Conservation (phyloP, 495 filamentous ascomycete species). For the Pyrenopolyporus hunteri region DNA sequence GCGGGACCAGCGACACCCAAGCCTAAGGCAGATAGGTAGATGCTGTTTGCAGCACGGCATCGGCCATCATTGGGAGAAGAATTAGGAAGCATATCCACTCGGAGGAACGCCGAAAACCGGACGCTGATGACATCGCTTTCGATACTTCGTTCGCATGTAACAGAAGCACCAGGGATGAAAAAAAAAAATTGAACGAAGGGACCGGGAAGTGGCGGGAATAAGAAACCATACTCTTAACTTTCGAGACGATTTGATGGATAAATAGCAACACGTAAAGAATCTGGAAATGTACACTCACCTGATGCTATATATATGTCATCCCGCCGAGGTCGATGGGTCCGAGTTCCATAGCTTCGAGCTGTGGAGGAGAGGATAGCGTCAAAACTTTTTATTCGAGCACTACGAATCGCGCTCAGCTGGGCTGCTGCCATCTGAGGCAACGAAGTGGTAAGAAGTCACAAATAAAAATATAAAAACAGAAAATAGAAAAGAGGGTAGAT, state of each 20-base stretch:
- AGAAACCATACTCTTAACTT: background rate
- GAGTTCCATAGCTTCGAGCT: background rate
- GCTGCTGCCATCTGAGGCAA: constrained; percentile 31
- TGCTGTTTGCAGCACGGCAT: constrained; percentile 8
- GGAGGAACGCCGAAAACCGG: constrained; percentile 26
- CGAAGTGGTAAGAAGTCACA: background rate
- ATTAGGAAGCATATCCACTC: constrained; percentile 9
- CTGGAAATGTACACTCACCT: constrained; percentile 18
- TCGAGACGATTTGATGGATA: background rate
- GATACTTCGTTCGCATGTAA: constrained; percentile 6
- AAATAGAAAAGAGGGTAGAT: background rate
- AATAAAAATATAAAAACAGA: background rate
- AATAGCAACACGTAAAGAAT: background rate
- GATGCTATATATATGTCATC: constrained; percentile 11
- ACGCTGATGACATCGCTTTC: constrained; percentile 3
- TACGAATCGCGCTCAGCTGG: constrained; percentile 4
- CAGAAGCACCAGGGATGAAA: no score
- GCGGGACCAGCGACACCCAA: constrained; percentile 8
- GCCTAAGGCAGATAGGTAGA: background rate
- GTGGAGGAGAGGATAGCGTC: constrained; percentile 2
- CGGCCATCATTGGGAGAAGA: constrained; percentile 6
- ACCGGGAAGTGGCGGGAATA: background rate
- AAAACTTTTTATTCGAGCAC: constrained; percentile 18
- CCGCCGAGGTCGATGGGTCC: background rate
- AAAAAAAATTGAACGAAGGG: background rate